Percentiles rank a stretch among this genome's conserved stretches.
These are phyloP conservation scores for Vitis rotundifolia DNA, from an alignment of 164 flowering plant genomes.

Conservation along the genomic window DNA sequence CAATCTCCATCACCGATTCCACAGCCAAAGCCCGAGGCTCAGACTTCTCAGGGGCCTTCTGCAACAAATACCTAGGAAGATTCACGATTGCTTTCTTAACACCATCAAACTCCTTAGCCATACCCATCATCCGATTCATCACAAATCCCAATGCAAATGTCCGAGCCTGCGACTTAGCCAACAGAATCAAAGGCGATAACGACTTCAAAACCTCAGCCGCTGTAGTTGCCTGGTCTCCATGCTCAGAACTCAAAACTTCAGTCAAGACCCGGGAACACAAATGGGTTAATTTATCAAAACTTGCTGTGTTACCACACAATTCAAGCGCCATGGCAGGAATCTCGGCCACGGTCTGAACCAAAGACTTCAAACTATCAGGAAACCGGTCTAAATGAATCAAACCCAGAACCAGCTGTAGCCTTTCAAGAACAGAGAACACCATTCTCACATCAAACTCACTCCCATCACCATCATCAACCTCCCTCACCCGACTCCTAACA, in stretches of 20 bases:
- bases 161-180: constrained; percentile 57
- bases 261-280: constrained; percentile 55
- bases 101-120: constrained; percentile 38
- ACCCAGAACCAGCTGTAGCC: constrained; percentile 46
- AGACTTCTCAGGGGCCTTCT: constrained; percentile 86
- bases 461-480: constrained; percentile 18
- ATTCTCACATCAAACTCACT: constrained; percentile 39
- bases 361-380: constrained; percentile 76
- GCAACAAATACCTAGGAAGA: constrained; percentile 65
- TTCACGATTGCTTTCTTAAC: constrained; percentile 65
- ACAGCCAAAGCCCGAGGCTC: constrained; percentile 82
- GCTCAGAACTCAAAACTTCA: constrained; percentile 59
- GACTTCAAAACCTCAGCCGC: constrained; percentile 76
- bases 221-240: constrained; percentile 56
- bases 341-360: constrained; percentile 66
- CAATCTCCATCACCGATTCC: constrained; percentile 77
- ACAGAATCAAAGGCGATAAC: constrained; percentile 54
- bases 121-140: constrained; percentile 35
- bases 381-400: constrained; percentile 73
- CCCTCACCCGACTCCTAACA: neutral
- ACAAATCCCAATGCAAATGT: constrained; percentile 66
- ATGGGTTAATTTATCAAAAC: constrained; percentile 37
- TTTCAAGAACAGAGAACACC: constrained; percentile 52
- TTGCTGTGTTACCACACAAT: constrained; percentile 19
- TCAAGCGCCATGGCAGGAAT: constrained; percentile 66